Conservation (phyloP, 768 basidiomycete species). For the Boletellus ananiceps region DNA sequence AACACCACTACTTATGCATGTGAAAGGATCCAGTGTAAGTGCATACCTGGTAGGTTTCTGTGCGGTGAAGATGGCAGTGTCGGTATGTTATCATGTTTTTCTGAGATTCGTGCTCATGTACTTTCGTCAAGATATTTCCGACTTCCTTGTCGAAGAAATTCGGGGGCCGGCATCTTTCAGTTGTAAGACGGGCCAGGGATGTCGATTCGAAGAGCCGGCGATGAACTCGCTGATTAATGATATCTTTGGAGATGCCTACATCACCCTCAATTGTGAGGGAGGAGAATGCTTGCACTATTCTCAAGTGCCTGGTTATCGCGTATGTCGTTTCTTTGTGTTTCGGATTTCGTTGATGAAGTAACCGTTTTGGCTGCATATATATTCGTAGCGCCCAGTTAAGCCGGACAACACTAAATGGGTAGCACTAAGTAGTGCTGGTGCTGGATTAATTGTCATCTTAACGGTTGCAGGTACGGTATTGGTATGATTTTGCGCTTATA, state of each 20-base stretch:
- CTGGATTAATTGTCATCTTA: slow-evolving; percentile 67
- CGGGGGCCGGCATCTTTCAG: slow-evolving; percentile 86
- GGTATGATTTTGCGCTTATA: background rate
- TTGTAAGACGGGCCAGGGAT: slow-evolving; percentile 66
- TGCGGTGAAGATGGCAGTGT: slow-evolving; percentile 95
- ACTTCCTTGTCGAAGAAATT: slow-evolving; percentile 87
- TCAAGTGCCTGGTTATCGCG: slow-evolving; percentile 90
- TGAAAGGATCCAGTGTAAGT: slow-evolving; percentile 81
- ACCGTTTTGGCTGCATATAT: background rate
- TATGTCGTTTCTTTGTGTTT: slow-evolving; percentile 24
- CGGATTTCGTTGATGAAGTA: background rate
- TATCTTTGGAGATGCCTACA: slow-evolving; percentile 89
- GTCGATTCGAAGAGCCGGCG: slow-evolving; percentile 90
- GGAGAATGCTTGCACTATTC: slow-evolving; percentile 94
- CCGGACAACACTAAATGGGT: slow-evolving; percentile 82
- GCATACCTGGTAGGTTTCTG: slow-evolving; percentile 90
- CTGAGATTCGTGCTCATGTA: background rate
- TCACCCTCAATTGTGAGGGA: slow-evolving; percentile 79
- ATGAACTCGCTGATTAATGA: slow-evolving; percentile 95
- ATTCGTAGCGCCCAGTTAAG: slow-evolving; percentile 60
- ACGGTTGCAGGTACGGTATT: slow-evolving; percentile 51
- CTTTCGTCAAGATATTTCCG: slow-evolving; percentile 64
- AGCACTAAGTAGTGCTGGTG: slow-evolving; percentile 77
- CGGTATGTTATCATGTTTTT: slow-evolving; percentile 48
- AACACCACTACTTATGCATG: slow-evolving; percentile 80